Evolutionary conservation across 75 land plant genomes (phyloP).

Genomic region (Isoetes taiwanensis): DNA sequence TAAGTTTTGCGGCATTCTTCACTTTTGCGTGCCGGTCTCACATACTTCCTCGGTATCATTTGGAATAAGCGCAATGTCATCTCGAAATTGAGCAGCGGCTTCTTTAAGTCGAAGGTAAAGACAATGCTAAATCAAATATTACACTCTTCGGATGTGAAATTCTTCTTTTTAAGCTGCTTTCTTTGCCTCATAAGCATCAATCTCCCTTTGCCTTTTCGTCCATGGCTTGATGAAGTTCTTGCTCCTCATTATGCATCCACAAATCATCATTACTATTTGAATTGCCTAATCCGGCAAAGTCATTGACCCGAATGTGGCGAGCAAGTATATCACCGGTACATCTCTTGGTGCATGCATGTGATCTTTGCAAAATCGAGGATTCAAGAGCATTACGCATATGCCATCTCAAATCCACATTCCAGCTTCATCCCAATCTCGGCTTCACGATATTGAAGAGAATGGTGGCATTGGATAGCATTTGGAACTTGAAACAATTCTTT

Average conservation of each 20-base stretch:
- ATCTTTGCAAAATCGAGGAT: constrained; percentile 30
- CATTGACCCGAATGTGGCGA: constrained; percentile 34
- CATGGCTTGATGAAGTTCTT: constrained; percentile 54
- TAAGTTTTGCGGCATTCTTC: too few relatives aligned
- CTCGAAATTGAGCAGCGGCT: too few relatives aligned
- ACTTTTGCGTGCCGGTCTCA: too few relatives aligned
- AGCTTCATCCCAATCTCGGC: constrained; percentile 93
- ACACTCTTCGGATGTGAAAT: too few relatives aligned
- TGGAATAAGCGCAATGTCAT: too few relatives aligned
- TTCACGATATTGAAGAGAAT: constrained; percentile 23
- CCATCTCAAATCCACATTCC: constrained; percentile 93
- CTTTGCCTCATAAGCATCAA: constrained; percentile 51
- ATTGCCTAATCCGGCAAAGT: constrained; percentile 33
- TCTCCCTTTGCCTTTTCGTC: constrained; percentile 66
- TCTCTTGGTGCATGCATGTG: constrained; percentile 52
- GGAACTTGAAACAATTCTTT: constrained; percentile 76
- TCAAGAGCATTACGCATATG: constrained; percentile 49
- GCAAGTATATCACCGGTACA: constrained; percentile 69
- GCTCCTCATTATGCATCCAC: constrained; percentile 85
- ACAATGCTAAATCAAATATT: too few relatives aligned
- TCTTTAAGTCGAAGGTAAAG: too few relatives aligned
- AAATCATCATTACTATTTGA: constrained; percentile 63
- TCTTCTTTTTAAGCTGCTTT: too few relatives aligned
- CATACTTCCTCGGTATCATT: too few relatives aligned
- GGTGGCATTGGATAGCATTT: constrained; percentile 64